Evolutionary conservation across 139 green algal genomes (phyloP).

Genomic region (Deuterostichococcus epilithicus): DNA sequence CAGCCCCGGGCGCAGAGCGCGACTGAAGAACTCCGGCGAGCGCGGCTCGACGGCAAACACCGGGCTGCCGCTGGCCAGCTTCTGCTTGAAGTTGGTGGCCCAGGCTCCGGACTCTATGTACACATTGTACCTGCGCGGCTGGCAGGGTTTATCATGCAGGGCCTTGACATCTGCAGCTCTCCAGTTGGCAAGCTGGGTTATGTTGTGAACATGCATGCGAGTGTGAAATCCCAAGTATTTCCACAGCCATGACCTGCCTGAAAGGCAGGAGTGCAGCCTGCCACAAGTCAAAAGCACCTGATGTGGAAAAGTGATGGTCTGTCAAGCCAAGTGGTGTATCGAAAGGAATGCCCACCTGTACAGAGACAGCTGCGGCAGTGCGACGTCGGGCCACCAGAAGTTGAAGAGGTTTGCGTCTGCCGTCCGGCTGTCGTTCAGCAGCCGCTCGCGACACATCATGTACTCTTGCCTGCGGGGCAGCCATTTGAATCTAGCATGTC

Average conservation of each 20-base stretch:
- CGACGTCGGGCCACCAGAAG: slow-evolving; percentile 7
- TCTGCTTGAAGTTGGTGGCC: slow-evolving; percentile 25
- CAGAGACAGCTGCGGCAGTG: slow-evolving; percentile 51
- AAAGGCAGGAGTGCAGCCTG: no score
- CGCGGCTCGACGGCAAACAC: slow-evolving; percentile 13
- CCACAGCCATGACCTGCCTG: no score
- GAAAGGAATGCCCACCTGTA: slow-evolving; percentile 5
- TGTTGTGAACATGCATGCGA: no score
- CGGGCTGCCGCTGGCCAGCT: slow-evolving; percentile 25
- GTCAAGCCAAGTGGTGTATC: no score
- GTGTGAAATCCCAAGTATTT: no score
- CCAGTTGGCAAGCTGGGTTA: no score
- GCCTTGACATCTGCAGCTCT: neutral
- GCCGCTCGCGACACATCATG: neutral
- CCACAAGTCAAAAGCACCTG: no score
- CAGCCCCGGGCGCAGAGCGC: slow-evolving; percentile 7
- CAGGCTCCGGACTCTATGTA: slow-evolving; percentile 24
- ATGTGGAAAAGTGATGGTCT: no score
- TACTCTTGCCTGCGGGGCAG: slow-evolving; percentile 21
- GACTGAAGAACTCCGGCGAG: slow-evolving; percentile 15
- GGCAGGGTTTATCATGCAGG: neutral
- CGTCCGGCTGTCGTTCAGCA: slow-evolving; percentile 4
- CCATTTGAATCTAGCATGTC: no score
- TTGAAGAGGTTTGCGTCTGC: slow-evolving; percentile 28
- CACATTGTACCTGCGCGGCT: slow-evolving; percentile 12